Conservation (phyloP, 345 rosid species). For the Murraya paniculata region DNA sequence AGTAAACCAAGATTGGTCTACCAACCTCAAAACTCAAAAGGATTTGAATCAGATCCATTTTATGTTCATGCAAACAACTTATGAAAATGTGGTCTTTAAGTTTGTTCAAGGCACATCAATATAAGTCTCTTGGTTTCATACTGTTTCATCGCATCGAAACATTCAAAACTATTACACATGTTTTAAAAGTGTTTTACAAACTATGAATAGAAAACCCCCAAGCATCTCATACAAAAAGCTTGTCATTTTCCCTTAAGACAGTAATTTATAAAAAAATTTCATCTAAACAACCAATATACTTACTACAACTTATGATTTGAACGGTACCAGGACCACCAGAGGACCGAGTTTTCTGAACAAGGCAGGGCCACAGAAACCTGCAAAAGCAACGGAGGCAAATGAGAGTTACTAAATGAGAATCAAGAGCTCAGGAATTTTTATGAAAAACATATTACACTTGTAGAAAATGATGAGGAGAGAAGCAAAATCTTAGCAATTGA, state of each 20-base stretch:
- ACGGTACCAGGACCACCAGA: constrained; percentile 9
- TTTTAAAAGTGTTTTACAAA: constrained; percentile 18
- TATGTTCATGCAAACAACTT: neutral
- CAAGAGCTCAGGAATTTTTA: neutral
- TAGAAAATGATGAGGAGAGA: neutral
- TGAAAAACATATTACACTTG: neutral
- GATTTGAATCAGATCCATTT: neutral
- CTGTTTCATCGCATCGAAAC: constrained; percentile 4
- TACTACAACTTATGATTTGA: constrained; percentile 14
- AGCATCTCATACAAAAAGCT: constrained; percentile 20
- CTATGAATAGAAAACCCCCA: constrained; percentile 13
- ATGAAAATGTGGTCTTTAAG: constrained; percentile 4
- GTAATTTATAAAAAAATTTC: constrained; percentile 16
- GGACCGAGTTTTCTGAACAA: constrained; percentile 2
- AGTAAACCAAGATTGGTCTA: neutral
- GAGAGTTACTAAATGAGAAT: neutral
- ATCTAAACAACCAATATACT: constrained; percentile 23
- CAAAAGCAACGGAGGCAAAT: neutral
- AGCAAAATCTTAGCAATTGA: neutral
- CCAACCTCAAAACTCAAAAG: neutral
- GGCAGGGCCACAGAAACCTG: constrained; percentile 20
- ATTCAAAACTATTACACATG: neutral
- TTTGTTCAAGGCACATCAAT: neutral
- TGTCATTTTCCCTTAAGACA: constrained; percentile 14
- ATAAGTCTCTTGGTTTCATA: neutral